phyloP scores from a whole-genome alignment of 2,329 filamentous ascomycete species.

The Penicillium paneum region DNA sequence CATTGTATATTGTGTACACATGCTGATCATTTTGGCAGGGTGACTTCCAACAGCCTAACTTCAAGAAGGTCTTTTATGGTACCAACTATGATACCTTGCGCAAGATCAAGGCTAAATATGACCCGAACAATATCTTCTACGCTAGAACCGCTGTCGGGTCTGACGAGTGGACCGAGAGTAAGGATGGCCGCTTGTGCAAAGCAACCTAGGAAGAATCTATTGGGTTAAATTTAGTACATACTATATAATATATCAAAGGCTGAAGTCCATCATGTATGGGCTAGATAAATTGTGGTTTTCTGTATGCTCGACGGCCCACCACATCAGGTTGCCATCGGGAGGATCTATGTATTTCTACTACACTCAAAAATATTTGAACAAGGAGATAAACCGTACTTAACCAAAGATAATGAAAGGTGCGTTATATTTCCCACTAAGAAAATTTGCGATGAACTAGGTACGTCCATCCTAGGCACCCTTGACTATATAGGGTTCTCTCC shows the following conservation, averaged over 20 bases:
- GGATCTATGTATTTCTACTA: background rate
- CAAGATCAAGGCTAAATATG: constrained; percentile 39
- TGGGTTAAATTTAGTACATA: background rate
- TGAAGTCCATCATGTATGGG: too few species aligned
- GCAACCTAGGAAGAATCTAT: background rate
- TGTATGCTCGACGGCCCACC: background rate
- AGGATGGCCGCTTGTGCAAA: constrained; percentile 2
- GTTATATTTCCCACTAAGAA: background rate
- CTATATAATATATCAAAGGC: background rate
- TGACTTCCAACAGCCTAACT: constrained; percentile 36
- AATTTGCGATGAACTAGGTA: background rate
- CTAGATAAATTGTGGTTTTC: background rate
- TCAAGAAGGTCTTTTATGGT: constrained; percentile 39
- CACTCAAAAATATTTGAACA: background rate
- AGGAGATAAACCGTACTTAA: background rate
- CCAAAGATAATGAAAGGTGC: background rate
- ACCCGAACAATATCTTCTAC: constrained; percentile 37
- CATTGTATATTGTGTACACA: background rate
- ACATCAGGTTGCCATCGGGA: background rate
- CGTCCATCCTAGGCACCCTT: background rate
- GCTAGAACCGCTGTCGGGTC: constrained; percentile 14
- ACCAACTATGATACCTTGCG: constrained; percentile 34
- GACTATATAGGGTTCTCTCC: background rate
- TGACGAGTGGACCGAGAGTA: constrained; percentile 1
- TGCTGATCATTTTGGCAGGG: constrained; percentile 11